Evolutionary conservation across 441 rosid genomes (phyloP), one percentile per base, ranked within the genome.

Genomic region (Geranium incanum): DNA sequence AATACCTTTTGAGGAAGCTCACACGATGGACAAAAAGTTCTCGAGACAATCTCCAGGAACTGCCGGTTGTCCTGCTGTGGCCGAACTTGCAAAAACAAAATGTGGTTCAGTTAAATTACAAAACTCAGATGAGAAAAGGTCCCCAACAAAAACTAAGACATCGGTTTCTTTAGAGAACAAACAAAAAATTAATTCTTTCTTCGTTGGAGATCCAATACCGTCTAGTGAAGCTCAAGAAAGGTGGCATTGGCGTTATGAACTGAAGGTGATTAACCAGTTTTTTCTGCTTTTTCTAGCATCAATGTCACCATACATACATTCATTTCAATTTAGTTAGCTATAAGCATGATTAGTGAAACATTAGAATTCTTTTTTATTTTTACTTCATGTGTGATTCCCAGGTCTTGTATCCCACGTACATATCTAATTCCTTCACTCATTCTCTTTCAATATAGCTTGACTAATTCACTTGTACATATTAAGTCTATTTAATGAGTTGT

Each of bases 201-300:
- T 93, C 71, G 71, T 86, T 71, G 98, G 97, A 64, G 89, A 89
- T 77, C 90, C 98, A 13, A 73, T 94, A 76, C 82, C 87, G 36
- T 71, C 74, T 36, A 91, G 87, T 55, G 94, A 87, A 78, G 98
- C 97, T 67, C 84, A 79, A 76, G 83, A 84, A 78, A 86, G 84
- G 78, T 94, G 97, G 97, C 74, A 72, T 55, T 94, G 98, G 98
- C 93, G 98, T 38, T 91, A 94, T 70, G 89, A 88, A 59, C 75
- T 87, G 78, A 88, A 91, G 98, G 98, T 94, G 78, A 70, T 68
- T 52, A 52, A 45, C 52, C 41, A 36, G 21, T 74, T 43, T 68
- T 77, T 33, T 71, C 55, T 69, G 36, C n/a, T 28, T 63, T 63
- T 28, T 21, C 36, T 64, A 28, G 16, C 36, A 33, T 66, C 9